A percentile compares a stretch with the other conserved stretches of the same genome.
Conservation (phyloP, 2,329 filamentous ascomycete species). For the Monilinia laxa region DNA sequence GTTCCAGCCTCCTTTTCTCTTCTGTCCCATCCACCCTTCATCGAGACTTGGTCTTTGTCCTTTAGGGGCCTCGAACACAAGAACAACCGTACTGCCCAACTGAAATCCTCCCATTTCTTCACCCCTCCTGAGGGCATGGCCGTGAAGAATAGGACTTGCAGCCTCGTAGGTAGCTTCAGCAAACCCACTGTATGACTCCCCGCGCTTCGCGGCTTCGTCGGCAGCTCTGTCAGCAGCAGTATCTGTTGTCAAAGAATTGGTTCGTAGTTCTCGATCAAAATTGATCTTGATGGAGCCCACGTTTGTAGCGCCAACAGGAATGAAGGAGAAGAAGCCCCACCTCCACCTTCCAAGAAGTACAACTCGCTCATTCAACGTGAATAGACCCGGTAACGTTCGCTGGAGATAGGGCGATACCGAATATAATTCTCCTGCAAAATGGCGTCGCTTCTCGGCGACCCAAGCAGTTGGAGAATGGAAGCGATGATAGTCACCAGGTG, state of each 20-base stretch:
- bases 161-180: constrained; percentile 84
- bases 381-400: constrained; percentile 86
- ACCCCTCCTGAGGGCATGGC: constrained; percentile 79
- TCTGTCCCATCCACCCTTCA: constrained; percentile 56
- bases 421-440: constrained; percentile 95
- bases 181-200: constrained; percentile 86
- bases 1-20: constrained; percentile 67
- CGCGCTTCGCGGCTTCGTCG: constrained; percentile 70
- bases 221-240: constrained; percentile 87
- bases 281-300: constrained; percentile 96
- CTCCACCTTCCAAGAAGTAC: constrained; percentile 92
- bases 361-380: constrained; percentile 94
- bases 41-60: constrained; percentile 56
- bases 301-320: constrained; percentile 94
- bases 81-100: constrained; percentile 88
- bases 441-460: constrained; percentile 92
- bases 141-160: constrained; percentile 74
- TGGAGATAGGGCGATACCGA: constrained; percentile 94
- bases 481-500: constrained; percentile 95
- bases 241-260: constrained; percentile 89
- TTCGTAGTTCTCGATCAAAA: constrained; percentile 90
- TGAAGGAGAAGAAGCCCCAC: constrained; percentile 96
- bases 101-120: constrained; percentile 99
- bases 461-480: constrained; percentile 95
- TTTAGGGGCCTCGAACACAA: constrained; percentile 92